A percentile compares a stretch with the other conserved stretches of the same genome.
Evolutionary conservation across 2,329 filamentous ascomycete genomes (phyloP).

Genomic region (Cercospora nicotianae): DNA sequence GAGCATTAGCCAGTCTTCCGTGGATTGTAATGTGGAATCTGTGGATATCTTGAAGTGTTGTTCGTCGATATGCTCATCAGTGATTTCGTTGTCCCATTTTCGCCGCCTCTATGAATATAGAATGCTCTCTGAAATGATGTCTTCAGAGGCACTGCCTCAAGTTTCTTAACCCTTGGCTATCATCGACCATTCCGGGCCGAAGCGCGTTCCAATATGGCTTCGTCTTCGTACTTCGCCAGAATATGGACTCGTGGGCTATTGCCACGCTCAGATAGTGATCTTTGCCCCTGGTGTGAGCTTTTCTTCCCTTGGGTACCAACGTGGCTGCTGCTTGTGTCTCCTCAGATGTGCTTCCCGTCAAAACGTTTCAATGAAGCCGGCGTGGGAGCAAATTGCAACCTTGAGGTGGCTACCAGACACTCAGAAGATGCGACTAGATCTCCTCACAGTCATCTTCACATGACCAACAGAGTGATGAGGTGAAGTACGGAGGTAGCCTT

Average conservation of each 20-base stretch:
- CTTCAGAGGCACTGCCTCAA: background rate
- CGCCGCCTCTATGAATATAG: background rate
- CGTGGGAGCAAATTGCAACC: background rate
- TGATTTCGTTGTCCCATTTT: background rate
- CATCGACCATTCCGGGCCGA: background rate
- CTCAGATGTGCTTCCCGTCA: background rate
- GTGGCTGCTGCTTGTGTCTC: background rate
- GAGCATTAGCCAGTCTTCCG: background rate
- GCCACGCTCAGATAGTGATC: background rate
- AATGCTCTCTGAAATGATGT: background rate
- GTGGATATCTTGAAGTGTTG: background rate
- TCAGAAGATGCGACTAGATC: background rate
- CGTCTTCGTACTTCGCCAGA: background rate
- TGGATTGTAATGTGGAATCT: background rate
- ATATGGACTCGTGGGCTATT: background rate
- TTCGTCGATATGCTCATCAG: background rate
- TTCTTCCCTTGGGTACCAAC: background rate
- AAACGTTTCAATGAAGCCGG: background rate
- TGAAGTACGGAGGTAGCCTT: background rate
- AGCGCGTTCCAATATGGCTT: background rate
- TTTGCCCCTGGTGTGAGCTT: background rate
- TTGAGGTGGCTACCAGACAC: background rate
- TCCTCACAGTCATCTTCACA: background rate
- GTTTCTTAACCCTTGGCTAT: background rate
- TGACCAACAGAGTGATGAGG: background rate